Percentiles rank a stretch among this genome's conserved stretches.
phyloP scores from a whole-genome alignment of 106 monocot genomes.

The Dioscorea alata region DNA sequence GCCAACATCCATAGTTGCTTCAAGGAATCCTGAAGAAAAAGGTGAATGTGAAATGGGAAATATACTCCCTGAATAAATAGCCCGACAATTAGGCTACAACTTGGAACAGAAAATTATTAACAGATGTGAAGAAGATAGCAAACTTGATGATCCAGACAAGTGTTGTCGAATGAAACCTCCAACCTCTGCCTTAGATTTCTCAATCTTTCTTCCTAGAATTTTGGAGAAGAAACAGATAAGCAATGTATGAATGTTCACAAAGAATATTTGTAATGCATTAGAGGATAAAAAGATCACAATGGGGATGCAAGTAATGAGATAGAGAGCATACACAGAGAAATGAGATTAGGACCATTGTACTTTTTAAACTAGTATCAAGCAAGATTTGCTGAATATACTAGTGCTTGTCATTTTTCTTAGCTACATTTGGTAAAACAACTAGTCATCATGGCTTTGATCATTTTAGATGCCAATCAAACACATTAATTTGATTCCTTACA shows the following conservation, averaged over 20 bases:
- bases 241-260: background rate
- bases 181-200: conserved; percentile 56
- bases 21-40: conserved; percentile 49
- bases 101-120: background rate
- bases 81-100: background rate
- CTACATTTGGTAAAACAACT: too few relatives aligned
- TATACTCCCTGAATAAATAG: background rate
- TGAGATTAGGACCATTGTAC: too few relatives aligned
- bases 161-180: conserved; percentile 60
- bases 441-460: too few relatives aligned
- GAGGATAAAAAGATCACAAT: too few relatives aligned
- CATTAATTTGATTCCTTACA: too few relatives aligned
- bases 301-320: too few relatives aligned
- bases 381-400: too few relatives aligned
- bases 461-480: too few relatives aligned
- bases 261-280: background rate
- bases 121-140: conserved; percentile 5
- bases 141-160: conserved; percentile 72
- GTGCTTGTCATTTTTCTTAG: too few relatives aligned
- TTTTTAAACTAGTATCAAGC: too few relatives aligned
- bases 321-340: too few relatives aligned
- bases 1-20: conserved; percentile 81
- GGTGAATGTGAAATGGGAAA: background rate
- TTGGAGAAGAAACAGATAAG: conserved; percentile 1
- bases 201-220: conserved; percentile 74